Base-by-base conservation (phyloP, 2,329 filamentous ascomycete species). In the Sclerotinia trifoliorum region DNA sequence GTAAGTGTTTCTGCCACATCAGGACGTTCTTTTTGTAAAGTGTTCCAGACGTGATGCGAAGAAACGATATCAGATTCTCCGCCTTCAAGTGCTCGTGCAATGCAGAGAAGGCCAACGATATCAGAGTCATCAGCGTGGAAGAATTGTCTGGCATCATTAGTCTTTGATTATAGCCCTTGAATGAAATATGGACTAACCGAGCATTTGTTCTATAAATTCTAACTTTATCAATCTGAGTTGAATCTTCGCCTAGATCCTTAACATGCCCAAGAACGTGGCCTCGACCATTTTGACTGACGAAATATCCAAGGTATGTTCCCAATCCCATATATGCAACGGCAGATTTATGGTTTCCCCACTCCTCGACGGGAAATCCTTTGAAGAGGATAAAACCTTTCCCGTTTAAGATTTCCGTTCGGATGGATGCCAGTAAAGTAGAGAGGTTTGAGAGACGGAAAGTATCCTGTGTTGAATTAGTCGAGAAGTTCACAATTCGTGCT, bases 311-410 rank as follows among this genome's bases (percentile, higher is more conserved):
- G 78, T 96, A 90, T 6, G 91, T 92, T 52, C 91, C 90, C 2
- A 97, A 84, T 5, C 93, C 93, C 89, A 96, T 94, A 80, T 96
- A 96, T n/a, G 90, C 92, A 15, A 93, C 88, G 10, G 92, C 92
- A 15, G 88, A 91, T 81, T 96, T 96, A 77, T 88, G 85, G 65
- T 87, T 86, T 0, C 89, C 88, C 93, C 93, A 97, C 79, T 85
- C 78, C 55, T 85, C 75, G 0, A 93, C 91, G 0, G 92, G 93
- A 78, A 96, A 89, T 64, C 90, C 88, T 78, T 95, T 96, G 83
- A 96, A 95, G 19, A 96, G 85, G 71, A 95, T 90, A 80, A 96
- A 96, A 21, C 93, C 93, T 76, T 95, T 95, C 72, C 92, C 93
- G 77, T 96, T 86, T 67, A 96, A 79, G n/a, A 91, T 81, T 70